Conservation (phyloP, 441 rosid species). For the Aquilaria agallochum region DNA sequence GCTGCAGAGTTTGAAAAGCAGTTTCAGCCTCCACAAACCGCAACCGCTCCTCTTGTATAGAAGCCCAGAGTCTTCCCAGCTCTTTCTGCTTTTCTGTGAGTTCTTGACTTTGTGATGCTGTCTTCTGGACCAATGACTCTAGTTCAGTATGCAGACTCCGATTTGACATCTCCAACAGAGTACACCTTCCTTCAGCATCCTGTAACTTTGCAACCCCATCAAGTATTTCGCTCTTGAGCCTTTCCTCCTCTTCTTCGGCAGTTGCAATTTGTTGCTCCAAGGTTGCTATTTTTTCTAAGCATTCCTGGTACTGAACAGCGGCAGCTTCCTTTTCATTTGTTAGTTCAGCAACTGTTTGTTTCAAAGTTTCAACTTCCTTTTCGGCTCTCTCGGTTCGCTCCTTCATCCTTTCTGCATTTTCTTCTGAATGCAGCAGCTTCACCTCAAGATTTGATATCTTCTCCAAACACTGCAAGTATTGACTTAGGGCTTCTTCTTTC, state of each 20-base stretch:
- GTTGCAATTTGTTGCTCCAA: slow-evolving; percentile 60
- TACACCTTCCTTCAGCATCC: slow-evolving; percentile 81
- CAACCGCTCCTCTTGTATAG: slow-evolving; percentile 82
- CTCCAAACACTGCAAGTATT: slow-evolving; percentile 52
- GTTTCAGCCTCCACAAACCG: slow-evolving; percentile 93
- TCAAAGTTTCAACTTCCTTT: slow-evolving; percentile 60
- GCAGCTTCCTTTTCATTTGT: slow-evolving; percentile 75
- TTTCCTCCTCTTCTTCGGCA: slow-evolving; percentile 63
- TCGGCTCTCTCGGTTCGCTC: slow-evolving; percentile 63
- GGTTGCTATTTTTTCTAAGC: slow-evolving; percentile 59
- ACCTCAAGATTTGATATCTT: slow-evolving; percentile 55
- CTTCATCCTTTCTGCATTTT: slow-evolving; percentile 36
- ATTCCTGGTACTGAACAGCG: slow-evolving; percentile 61
- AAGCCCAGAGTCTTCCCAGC: slow-evolving; percentile 78
- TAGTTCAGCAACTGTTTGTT: slow-evolving; percentile 50
- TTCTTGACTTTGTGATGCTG: slow-evolving; percentile 66
- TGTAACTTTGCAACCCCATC: slow-evolving; percentile 61
- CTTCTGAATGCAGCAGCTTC: slow-evolving; percentile 61
- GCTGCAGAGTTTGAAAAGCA: slow-evolving; percentile 92
- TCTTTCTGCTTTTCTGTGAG: slow-evolving; percentile 88
- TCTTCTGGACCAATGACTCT: slow-evolving; percentile 54
- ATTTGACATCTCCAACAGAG: slow-evolving; percentile 69
- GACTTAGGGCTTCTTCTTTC: slow-evolving; percentile 56
- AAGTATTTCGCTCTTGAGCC: slow-evolving; percentile 65
- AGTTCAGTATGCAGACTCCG: slow-evolving; percentile 65